phyloP scores from a whole-genome alignment of 108 stramenopile species.

The Thalassiosira profunda region DNA sequence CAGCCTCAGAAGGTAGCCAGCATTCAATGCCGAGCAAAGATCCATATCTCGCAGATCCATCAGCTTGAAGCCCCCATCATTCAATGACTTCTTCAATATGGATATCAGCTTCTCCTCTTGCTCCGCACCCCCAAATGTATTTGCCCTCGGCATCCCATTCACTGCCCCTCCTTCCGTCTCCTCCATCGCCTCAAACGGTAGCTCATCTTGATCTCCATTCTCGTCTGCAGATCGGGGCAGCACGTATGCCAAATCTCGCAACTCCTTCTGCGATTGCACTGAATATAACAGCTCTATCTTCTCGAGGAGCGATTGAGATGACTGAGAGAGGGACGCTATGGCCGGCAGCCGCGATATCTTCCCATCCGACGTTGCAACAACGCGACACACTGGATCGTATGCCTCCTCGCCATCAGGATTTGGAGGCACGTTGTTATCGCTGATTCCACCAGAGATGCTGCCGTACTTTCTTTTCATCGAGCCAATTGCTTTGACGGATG shows the following conservation, averaged over 20 bases:
- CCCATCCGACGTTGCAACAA: slow-evolving; percentile 59
- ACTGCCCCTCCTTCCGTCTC: too few species aligned
- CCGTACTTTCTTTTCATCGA: not conserved
- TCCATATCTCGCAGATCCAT: slow-evolving; percentile 76
- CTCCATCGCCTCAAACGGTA: not conserved
- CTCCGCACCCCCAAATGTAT: too few species aligned
- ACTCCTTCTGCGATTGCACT: slow-evolving; percentile 58
- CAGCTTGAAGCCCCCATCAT: slow-evolving; percentile 79
- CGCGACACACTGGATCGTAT: slow-evolving; percentile 32
- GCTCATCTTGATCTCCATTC: not conserved
- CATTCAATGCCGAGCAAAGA: slow-evolving; percentile 81
- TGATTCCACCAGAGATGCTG: not conserved
- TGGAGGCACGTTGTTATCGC: not conserved
- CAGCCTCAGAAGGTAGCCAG: slow-evolving; percentile 78
- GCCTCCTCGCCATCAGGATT: not conserved
- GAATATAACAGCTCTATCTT: slow-evolving; percentile 66
- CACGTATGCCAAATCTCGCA: slow-evolving; percentile 41
- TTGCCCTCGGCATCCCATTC: too few species aligned
- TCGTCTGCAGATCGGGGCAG: slow-evolving; percentile 4
- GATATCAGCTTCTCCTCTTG: slow-evolving; percentile 49
- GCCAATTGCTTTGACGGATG: too few species aligned
- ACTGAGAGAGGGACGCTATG: slow-evolving; percentile 13
- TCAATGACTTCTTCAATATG: slow-evolving; percentile 55
- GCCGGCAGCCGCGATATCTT: slow-evolving; percentile 42
- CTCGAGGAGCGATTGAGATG: slow-evolving; percentile 37